Base-by-base conservation (phyloP, 768 basidiomycete species). In the Leccinellum rugosiceps region DNA sequence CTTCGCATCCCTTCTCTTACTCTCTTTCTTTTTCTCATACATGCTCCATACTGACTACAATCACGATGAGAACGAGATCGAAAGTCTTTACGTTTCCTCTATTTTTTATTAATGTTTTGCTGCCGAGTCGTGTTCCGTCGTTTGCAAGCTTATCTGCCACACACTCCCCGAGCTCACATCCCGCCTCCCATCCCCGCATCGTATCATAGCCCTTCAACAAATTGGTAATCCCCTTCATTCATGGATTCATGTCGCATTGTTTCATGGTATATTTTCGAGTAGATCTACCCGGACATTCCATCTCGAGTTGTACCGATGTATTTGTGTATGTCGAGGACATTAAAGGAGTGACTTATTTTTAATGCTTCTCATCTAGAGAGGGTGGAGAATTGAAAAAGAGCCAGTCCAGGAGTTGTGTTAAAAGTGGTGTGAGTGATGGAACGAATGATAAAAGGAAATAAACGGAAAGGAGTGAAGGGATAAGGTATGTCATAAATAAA, bases 281-380 rank as follows among this genome's bases (percentile, higher is more conserved):
- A 68, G 72, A 75, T 74, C 66, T 75, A 69, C 58, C 52, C 19
- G 64, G 68, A 74, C 69, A 58, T 68, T 65, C 60, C 63, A 63
- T 57, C 61, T 67, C 67, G 64, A 74, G 52, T 50, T 61, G 52
- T 67, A 71, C 62, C 62, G 65, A 63, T 75, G 71, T 74, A 75
- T 65, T 75, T 68, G 62, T 69, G 63, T 72, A 65, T 61, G 61
- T 68, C 57, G 64, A 61, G 71, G 66, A 73, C 72, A 68, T 67
- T 67, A 64, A 68, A 67, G 63, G 69, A 72, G 65, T 74, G 71
- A 72, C 60, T 74, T 74, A 65, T 71, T 73, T 56, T 60, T 69
- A 72, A 59, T 57, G 55, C 31, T 55, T 50, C 34, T 55, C 23
- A 31, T 50, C 41, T 38, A 9, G 19, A 38, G 41, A 6, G 11